phyloP scores from a whole-genome alignment of 352 stramenopile genomes.

The Phytopythium montanum region DNA sequence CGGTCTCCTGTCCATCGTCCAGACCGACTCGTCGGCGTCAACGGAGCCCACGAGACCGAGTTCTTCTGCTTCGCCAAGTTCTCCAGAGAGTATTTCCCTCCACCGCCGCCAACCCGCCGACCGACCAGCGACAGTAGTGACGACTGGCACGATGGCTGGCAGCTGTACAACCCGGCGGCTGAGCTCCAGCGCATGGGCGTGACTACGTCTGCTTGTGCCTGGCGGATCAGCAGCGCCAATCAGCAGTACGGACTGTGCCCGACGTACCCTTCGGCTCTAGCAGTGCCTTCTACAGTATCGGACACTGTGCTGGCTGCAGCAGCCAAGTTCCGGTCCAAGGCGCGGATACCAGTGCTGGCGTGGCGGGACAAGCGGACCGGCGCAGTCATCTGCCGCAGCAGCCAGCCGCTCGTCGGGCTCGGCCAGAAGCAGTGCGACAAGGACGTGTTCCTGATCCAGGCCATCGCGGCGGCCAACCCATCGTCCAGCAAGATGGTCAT shows the following conservation, averaged over 20 bases:
- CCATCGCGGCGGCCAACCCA: slow-evolving; percentile 70
- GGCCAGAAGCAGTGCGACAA: slow-evolving; percentile 80
- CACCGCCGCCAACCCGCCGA: background rate
- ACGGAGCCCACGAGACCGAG: background rate
- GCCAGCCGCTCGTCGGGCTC: slow-evolving; percentile 79
- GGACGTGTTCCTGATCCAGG: slow-evolving; percentile 82
- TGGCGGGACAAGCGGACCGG: slow-evolving; percentile 74
- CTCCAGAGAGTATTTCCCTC: slow-evolving; percentile 44
- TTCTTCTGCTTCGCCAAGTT: slow-evolving; percentile 59
- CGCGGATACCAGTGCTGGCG: slow-evolving; percentile 76
- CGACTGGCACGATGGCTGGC: slow-evolving; percentile 51
- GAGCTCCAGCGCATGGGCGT: slow-evolving; percentile 76
- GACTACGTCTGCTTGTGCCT: slow-evolving; percentile 29
- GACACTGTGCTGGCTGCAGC: slow-evolving; percentile 59
- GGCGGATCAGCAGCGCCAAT: slow-evolving; percentile 72
- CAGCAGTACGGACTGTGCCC: slow-evolving; percentile 60
- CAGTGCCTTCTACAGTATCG: slow-evolving; percentile 55
- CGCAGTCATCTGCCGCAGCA: slow-evolving; percentile 78
- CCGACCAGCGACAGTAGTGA: slow-evolving; percentile 7
- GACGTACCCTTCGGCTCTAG: slow-evolving; percentile 79
- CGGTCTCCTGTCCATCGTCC: background rate
- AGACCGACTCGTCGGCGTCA: background rate
- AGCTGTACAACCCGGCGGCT: slow-evolving; percentile 58
- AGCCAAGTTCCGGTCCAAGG: slow-evolving; percentile 85
- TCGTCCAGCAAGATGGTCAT: slow-evolving; percentile 85